Evolutionary conservation across 768 basidiomycete species (phyloP).

Genomic region (Asterophora parasitica): DNA sequence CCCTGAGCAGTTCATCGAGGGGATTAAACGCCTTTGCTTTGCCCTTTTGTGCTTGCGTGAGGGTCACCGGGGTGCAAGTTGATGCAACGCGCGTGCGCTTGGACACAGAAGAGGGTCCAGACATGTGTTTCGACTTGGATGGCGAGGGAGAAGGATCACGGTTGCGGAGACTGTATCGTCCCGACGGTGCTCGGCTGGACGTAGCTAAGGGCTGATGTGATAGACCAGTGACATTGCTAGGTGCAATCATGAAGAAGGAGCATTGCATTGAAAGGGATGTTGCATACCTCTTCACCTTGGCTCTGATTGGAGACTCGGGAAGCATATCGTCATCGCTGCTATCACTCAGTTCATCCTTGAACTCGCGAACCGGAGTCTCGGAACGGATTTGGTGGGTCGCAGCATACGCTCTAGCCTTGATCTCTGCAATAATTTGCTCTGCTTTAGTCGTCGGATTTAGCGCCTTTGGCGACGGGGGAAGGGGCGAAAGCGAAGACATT

Average conservation of each 20-base stretch:
- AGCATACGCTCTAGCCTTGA: conserved; percentile 58
- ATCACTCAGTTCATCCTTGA: conserved; percentile 44
- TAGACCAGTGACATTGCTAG: not conserved
- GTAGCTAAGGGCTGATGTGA: not conserved
- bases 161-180: conserved; percentile 8
- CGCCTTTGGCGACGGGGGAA: conserved; percentile 28
- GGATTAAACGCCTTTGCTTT: conserved; percentile 37
- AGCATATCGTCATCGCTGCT: conserved; percentile 46
- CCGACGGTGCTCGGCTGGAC: not conserved
- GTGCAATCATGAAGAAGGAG: not conserved
- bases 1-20: conserved; percentile 48
- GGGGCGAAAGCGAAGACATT: conserved; percentile 11
- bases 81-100: conserved; percentile 9
- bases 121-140: conserved; percentile 4
- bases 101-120: conserved; percentile 6
- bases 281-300: conserved; percentile 12
- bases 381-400: conserved; percentile 43
- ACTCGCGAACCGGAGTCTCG: conserved; percentile 24
- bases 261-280: not conserved
- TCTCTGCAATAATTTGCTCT: conserved; percentile 54
- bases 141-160: conserved; percentile 11
- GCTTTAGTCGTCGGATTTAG: conserved; percentile 42
- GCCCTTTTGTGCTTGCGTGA: conserved; percentile 9
- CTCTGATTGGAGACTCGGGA: conserved; percentile 14
- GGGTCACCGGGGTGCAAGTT: conserved; percentile 8